Evolutionary conservation across 1,139 yeast species (phyloP), one percentile per base, ranked within the genome.

Genomic region (Arxiozyma slooffiae): DNA sequence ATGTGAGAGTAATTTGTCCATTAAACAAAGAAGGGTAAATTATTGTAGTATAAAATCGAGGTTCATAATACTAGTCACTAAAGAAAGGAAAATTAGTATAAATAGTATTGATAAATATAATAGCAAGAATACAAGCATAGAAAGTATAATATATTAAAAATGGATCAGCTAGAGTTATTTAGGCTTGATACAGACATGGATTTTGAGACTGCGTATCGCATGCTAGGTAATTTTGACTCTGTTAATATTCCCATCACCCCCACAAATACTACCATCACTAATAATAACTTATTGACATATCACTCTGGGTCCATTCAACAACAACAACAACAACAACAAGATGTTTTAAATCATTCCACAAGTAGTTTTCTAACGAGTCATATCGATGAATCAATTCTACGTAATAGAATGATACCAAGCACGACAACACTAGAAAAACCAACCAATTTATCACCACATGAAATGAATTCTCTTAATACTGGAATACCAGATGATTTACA

Each of bases 131-230:
- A 18, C 17, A n/a, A 21, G 7, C 8, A 39, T n/a, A 24, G 21
- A 22, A 39, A 39, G 26, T n/a, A 39, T 11, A 22, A 20, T 21
- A 14, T 39, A 21, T 21, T 6, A 22, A 16, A 39, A 17, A 43
- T 48, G 42, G 47, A 48, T 23, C 23, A 34, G 11, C 30, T 52
- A 8, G 53, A 50, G 18, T 51, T 60, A 21, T 57, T 62, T 22
- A 66, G 63, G 45, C 52, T 61, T 30, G 67, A 62, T 50, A 55
- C 60, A 22, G 67, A 63, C 22, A 56, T 64, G 22, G 69, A 66
- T 52, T 66, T 66, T 46, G 69, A 66, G 48, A 66, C 69, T 3
- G 69, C 69, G 7, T 66, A 64, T 48, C 60, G 61, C 47, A 57
- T 64, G 59, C 53, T 63, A 38, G 55, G 60, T 48, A 55, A 52